These are phyloP conservation scores for Xylariales sp. DNA, from an alignment of 2,329 filamentous ascomycete species.

Conservation along the genomic window DNA sequence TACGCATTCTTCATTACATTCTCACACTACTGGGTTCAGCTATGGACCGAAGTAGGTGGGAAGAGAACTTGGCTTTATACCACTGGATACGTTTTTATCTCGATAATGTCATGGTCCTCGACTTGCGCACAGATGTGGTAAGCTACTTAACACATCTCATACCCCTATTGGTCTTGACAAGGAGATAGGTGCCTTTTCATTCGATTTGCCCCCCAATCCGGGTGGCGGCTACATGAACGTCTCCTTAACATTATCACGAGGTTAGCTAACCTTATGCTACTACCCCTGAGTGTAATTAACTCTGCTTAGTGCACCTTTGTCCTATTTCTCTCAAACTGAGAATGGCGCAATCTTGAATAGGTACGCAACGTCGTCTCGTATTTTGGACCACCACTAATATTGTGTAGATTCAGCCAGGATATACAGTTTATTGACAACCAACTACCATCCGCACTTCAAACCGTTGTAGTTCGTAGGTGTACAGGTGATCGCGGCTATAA, in stretches of 20 bases:
- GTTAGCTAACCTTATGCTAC: slow-evolving; percentile 16
- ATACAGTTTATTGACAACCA: slow-evolving; percentile 58
- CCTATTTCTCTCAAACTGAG: slow-evolving; percentile 55
- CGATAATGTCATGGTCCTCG: slow-evolving; percentile 52
- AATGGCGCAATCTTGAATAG: slow-evolving; percentile 56
- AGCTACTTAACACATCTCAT: slow-evolving; percentile 21
- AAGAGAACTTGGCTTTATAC: slow-evolving; percentile 49
- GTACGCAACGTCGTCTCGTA: slow-evolving; percentile 37
- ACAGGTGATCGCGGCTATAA: slow-evolving; percentile 46
- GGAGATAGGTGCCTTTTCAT: slow-evolving; percentile 47
- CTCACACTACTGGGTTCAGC: slow-evolving; percentile 55
- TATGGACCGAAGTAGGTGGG: slow-evolving; percentile 52
- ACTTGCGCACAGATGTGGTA: slow-evolving; percentile 54
- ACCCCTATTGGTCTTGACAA: too few relatives aligned
- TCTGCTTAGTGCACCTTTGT: slow-evolving; percentile 52
- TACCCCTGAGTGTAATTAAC: not conserved
- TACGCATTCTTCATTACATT: slow-evolving; percentile 53
- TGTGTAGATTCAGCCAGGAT: slow-evolving; percentile 56
- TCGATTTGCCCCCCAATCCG: slow-evolving; percentile 54
- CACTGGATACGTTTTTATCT: slow-evolving; percentile 51
- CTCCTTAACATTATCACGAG: slow-evolving; percentile 49
- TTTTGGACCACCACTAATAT: slow-evolving; percentile 11
- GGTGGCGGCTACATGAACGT: slow-evolving; percentile 47
- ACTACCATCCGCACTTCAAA: slow-evolving; percentile 52
- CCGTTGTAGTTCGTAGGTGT: slow-evolving; percentile 52